Evolutionary conservation across 805 yeast genomes (phyloP), one percentile per base, ranked within the genome.

Genomic region (Naumovozyma dairenensis): DNA sequence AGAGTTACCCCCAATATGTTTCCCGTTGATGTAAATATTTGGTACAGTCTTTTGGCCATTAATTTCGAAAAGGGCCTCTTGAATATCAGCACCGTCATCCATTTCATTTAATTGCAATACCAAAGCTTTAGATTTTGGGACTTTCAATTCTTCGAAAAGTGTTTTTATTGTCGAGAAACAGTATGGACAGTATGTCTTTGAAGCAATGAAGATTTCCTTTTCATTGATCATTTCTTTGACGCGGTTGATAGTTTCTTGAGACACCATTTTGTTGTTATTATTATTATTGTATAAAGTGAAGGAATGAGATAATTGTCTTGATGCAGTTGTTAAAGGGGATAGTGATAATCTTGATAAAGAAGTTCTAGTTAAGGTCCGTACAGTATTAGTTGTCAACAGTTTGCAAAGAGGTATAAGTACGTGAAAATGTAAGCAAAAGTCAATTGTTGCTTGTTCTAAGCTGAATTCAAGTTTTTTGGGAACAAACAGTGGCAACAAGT

Each of bases 31-130:
- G 65, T 80, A 89, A 48, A 89, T 72, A 58, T 81, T 86, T 42
- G 98, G 98, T 42, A 89, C 97, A 25, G 96, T 85, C 46, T 77
- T 72, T 69, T 89, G 97, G 39, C 94, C 92, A 25, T 94, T 82
- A 39, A 85, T 60, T 55, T 80, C 74, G 34, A 56, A 59, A 40
- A 89, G 68, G 45, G 93, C 93, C 32, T 65, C 78, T 65, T 87
- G 96, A 46, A 86, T 73, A 21, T 78, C 87, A 31, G 65, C 62
- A 37, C 96, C 96, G 40, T 85, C 87, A n/a, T 61, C 69, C 38
- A 64, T 63, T 67, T 74, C 43, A 60, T 66, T 49, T 50, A 62
- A 43, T 49, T 64, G 67, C 54, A 66, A 63, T 35, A 60, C 59
- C 37, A 40, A 34, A 17, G 62, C 66, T 49, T 51, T 43, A 6